phyloP scores from a whole-genome alignment of 805 yeast species.

The Wickerhamiella kurtzmanii region DNA sequence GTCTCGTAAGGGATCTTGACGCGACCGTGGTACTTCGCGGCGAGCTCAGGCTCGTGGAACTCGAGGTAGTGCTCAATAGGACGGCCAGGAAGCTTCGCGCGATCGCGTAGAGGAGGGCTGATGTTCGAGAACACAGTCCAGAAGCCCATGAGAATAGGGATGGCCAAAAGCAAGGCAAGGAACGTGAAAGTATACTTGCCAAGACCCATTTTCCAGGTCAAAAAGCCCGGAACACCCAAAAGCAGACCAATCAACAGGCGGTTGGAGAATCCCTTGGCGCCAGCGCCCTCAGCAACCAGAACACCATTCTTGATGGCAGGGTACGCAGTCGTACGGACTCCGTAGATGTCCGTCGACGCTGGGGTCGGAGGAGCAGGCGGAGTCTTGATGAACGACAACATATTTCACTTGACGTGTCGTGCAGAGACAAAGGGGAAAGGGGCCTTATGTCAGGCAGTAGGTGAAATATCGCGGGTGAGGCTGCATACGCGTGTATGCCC shows the following conservation, averaged over 20 bases:
- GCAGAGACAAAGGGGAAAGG: not conserved
- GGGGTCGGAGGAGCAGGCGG: slow-evolving; percentile 38
- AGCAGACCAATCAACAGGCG: slow-evolving; percentile 36
- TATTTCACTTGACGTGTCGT: not conserved
- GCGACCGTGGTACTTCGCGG: slow-evolving; percentile 54
- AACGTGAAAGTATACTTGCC: slow-evolving; percentile 54
- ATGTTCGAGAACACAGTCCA: slow-evolving; percentile 69
- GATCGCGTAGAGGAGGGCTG: slow-evolving; percentile 72
- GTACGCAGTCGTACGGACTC: slow-evolving; percentile 30
- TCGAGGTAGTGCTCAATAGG: slow-evolving; percentile 71
- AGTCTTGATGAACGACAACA: slow-evolving; percentile 44
- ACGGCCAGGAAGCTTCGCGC: slow-evolving; percentile 57
- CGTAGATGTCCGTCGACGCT: slow-evolving; percentile 32
- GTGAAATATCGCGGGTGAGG: no score
- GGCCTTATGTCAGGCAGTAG: not conserved
- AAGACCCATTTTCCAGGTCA: slow-evolving; percentile 53
- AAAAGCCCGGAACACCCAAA: slow-evolving; percentile 45
- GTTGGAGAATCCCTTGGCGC: slow-evolving; percentile 64
- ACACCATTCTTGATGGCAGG: slow-evolving; percentile 80
- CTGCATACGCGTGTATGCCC: not conserved
- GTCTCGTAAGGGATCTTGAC: slow-evolving; percentile 84
- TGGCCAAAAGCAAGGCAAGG: slow-evolving; percentile 37
- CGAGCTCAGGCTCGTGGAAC: slow-evolving; percentile 61
- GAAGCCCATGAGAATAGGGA: slow-evolving; percentile 68
- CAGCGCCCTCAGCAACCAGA: slow-evolving; percentile 85